phyloP scores from a whole-genome alignment of 352 stramenopile species.

The Phytophthora europaea region DNA sequence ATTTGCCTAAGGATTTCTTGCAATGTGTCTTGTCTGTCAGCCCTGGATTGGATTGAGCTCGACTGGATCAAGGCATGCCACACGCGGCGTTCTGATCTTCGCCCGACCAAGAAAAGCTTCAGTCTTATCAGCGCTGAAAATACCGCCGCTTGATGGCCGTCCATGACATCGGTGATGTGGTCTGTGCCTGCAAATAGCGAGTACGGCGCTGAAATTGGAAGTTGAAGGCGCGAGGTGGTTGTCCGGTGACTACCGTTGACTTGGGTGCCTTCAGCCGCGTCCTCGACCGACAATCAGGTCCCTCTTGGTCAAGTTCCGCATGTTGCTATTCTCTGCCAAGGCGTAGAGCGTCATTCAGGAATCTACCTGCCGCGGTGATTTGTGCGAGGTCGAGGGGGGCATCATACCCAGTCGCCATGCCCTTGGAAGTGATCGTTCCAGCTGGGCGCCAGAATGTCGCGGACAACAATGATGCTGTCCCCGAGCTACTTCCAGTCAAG shows the following conservation, averaged over 20 bases:
- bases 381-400: not conserved
- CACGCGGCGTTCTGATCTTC: conserved; percentile 26
- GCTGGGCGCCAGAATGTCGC: not conserved
- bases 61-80: not conserved
- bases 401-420: conserved; percentile 16
- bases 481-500: conserved; percentile 21
- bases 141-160: conserved; percentile 31
- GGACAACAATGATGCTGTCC: conserved; percentile 5
- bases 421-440: conserved; percentile 24
- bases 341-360: conserved; percentile 32
- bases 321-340: conserved; percentile 24
- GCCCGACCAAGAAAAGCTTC: conserved; percentile 25
- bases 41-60: not conserved
- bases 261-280: conserved; percentile 36
- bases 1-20: no score
- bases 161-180: not conserved
- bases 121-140: conserved; percentile 35
- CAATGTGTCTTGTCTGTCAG: not conserved
- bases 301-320: conserved; percentile 4
- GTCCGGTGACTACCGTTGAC: conserved; percentile 46
- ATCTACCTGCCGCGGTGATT: conserved; percentile 32
- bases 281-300: conserved; percentile 21
- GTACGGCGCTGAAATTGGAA: conserved; percentile 30
- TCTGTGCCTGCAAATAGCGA: conserved; percentile 32
- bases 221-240: conserved; percentile 27